Percentiles rank a stretch among this genome's conserved stretches.
Conservation (phyloP, 2,329 filamentous ascomycete genomes). For the Beauveria asiatica region DNA sequence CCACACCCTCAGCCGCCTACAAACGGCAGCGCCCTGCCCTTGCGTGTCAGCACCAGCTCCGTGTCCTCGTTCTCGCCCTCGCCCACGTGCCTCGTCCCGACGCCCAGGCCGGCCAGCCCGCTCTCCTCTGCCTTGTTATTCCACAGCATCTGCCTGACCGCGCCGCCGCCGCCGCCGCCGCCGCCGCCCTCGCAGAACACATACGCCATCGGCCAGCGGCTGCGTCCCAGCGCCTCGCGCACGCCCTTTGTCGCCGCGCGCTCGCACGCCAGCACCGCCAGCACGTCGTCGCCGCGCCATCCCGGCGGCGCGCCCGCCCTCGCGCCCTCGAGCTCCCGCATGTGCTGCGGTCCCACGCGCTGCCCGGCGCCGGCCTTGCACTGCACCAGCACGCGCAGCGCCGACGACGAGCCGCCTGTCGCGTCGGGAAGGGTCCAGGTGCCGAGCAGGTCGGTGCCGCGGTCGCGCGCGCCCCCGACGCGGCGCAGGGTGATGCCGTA, state of each 20-base stretch:
- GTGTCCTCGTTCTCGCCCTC: slow-evolving; percentile 19
- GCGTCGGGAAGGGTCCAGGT: slow-evolving; percentile 52
- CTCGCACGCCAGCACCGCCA: slow-evolving; percentile 65
- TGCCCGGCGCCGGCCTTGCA: slow-evolving; percentile 55
- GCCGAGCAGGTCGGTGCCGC: slow-evolving; percentile 67
- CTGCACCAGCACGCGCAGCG: slow-evolving; percentile 45
- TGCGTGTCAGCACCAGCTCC: slow-evolving; percentile 42
- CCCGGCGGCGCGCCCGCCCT: slow-evolving; percentile 64
- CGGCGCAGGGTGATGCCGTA: slow-evolving; percentile 59
- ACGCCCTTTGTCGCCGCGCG: slow-evolving; percentile 70
- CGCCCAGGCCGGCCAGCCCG: slow-evolving; percentile 52
- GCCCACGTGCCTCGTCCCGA: slow-evolving; percentile 34
- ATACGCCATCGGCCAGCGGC: slow-evolving; percentile 64
- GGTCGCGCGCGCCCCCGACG: slow-evolving; percentile 58
- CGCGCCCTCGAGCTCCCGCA: slow-evolving; percentile 74
- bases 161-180: slow-evolving; percentile 54
- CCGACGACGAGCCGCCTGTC: slow-evolving; percentile 10
- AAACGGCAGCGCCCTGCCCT: slow-evolving; percentile 32
- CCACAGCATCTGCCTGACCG: slow-evolving; percentile 62
- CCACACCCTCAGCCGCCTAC: not conserved
- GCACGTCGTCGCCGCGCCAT: slow-evolving; percentile 51
- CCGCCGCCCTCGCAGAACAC: slow-evolving; percentile 53
- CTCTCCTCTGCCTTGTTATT: slow-evolving; percentile 54
- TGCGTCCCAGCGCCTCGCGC: slow-evolving; percentile 59
- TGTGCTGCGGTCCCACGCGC: slow-evolving; percentile 46